A percentile compares a stretch with the other conserved stretches of the same genome.
Evolutionary conservation across 208 protist species (phyloP).

Genomic region (Trypanosoma melophagium): DNA sequence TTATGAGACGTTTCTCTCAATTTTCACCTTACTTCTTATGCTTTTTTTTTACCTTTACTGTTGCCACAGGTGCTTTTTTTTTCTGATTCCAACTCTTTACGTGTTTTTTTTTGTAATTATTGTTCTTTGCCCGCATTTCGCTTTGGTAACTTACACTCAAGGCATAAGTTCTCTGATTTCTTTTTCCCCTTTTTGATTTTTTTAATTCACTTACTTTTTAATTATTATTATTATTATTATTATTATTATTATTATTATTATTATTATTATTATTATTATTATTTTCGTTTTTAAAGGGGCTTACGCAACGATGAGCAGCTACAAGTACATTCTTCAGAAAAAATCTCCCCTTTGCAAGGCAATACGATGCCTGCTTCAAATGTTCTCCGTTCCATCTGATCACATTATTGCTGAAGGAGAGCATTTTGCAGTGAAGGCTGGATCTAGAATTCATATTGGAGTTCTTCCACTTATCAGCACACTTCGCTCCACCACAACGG

Average conservation of each 20-base stretch:
- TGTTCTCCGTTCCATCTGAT: constrained; percentile 28
- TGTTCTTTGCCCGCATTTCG: no score
- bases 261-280: neutral
- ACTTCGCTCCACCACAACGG: constrained; percentile 11
- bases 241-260: constrained; percentile 4
- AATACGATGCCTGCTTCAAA: constrained; percentile 12
- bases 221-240: neutral
- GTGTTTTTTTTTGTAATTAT: no score
- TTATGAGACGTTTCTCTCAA: no score
- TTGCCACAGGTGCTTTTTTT: no score
- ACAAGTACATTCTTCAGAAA: constrained; percentile 31
- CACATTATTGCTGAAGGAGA: constrained; percentile 10
- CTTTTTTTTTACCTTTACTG: no score
- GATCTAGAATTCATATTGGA: constrained; percentile 12
- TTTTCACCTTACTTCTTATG: no score
- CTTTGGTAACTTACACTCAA: no score
- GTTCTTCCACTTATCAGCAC: constrained; percentile 22
- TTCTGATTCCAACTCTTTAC: no score
- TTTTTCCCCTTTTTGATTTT: constrained; percentile 1
- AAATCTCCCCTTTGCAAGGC: constrained; percentile 29
- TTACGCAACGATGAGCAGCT: constrained; percentile 7
- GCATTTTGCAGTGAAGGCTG: constrained; percentile 23
- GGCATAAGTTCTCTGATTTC: neutral
- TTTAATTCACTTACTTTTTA: neutral
- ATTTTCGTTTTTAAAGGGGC: neutral